A percentile compares a stretch with the other conserved stretches of the same genome.
Evolutionary conservation across 1,284 basidiomycete genomes (phyloP).

Genomic region (Rhodotorula sp.): DNA sequence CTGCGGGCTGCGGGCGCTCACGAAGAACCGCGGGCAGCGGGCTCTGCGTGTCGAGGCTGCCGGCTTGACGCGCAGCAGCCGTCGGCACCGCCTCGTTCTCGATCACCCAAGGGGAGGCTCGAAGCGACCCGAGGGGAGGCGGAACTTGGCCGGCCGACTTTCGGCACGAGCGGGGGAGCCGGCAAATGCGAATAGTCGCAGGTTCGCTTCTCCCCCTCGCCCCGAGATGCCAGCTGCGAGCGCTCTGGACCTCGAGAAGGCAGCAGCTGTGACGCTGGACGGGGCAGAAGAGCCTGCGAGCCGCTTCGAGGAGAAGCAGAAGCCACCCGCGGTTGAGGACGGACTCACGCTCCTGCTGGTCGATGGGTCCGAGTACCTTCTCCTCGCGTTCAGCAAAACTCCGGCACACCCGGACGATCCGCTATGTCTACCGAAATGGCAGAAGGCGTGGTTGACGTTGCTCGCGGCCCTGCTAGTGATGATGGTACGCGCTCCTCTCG

Average conservation of each 20-base stretch:
- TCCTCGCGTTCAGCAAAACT: conserved; percentile 13
- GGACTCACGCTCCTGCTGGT: conserved; percentile 14
- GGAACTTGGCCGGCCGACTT: no score
- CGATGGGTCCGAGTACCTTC: not conserved
- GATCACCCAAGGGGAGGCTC: no score
- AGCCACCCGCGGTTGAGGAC: not conserved
- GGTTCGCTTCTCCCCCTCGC: not conserved
- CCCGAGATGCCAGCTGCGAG: not conserved
- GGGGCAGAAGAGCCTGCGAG: not conserved
- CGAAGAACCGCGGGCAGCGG: no score
- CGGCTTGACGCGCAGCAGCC: no score
- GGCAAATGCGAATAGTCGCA: not conserved
- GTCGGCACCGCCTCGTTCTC: no score
- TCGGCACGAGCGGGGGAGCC: not conserved
- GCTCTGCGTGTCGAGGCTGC: no score
- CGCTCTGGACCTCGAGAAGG: not conserved
- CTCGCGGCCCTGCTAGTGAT: conserved; percentile 24
- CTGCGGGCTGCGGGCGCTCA: no score
- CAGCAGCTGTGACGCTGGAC: not conserved
- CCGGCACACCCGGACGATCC: conserved; percentile 24
- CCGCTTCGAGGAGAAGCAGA: not conserved
- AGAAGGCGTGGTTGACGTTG: conserved; percentile 16
- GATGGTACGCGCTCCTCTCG: conserved; percentile 1
- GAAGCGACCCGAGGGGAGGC: no score
- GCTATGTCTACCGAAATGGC: not conserved